phyloP scores from a whole-genome alignment of 495 filamentous ascomycete species.

The Pyronema domesticum region DNA sequence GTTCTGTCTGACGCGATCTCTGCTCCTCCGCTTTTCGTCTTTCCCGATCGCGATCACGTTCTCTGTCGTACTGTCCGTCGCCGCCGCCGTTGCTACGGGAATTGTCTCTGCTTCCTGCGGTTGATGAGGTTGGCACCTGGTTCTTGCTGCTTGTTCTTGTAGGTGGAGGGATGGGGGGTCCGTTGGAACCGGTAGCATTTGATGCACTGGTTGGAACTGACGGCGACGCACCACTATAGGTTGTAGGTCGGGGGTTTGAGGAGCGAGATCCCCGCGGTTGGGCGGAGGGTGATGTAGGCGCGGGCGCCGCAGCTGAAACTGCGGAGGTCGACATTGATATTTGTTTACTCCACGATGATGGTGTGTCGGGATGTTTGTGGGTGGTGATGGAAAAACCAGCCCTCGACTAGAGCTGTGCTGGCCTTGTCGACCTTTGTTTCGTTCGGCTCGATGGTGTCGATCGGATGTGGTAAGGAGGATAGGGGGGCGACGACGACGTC shows the following conservation, averaged over 20 bases:
- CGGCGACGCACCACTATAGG: conserved; percentile 20
- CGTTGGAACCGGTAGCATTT: conserved; percentile 8
- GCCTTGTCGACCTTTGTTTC: not conserved
- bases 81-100: not conserved
- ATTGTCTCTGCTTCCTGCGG: conserved; percentile 1
- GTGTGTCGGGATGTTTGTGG: not conserved
- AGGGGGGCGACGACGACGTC: not conserved
- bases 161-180: conserved; percentile 21
- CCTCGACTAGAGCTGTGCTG: not conserved
- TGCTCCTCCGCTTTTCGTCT: conserved; percentile 16
- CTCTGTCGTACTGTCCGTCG: not conserved
- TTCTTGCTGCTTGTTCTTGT: conserved; percentile 22
- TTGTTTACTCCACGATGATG: not conserved
- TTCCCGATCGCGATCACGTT: conserved; percentile 10
- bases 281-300: conserved; percentile 14
- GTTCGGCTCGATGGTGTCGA: not conserved
- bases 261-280: conserved; percentile 24
- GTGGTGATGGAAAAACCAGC: not conserved
- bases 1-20: conserved; percentile 15
- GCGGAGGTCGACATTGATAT: conserved; percentile 18
- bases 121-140: conserved; percentile 14
- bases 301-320: conserved; percentile 11
- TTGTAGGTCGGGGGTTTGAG: conserved; percentile 22
- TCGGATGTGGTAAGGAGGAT: not conserved
- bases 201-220: conserved; percentile 10